Evolutionary conservation across 2,329 filamentous ascomycete genomes (phyloP).

Genomic region (Cytospora leucostoma): DNA sequence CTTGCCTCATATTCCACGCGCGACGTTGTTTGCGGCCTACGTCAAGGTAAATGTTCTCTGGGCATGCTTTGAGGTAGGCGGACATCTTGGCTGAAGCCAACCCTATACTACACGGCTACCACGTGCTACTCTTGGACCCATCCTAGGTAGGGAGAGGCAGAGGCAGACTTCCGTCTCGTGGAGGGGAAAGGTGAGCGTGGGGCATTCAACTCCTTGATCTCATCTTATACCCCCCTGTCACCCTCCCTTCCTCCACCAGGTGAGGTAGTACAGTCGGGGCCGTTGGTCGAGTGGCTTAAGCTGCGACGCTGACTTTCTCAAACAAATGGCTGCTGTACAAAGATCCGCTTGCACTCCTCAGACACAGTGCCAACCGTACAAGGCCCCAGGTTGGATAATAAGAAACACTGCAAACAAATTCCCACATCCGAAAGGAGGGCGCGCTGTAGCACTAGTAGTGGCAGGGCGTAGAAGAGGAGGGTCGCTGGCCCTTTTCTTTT

Average conservation of each 20-base stretch:
- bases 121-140: too few relatives aligned
- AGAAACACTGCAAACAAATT: conserved; percentile 18
- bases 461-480: conserved; percentile 32
- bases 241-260: neutral
- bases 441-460: conserved; percentile 17
- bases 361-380: conserved; percentile 32
- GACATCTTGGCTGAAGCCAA: too few relatives aligned
- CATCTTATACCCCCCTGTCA: conserved; percentile 2
- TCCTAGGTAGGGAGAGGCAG: too few relatives aligned
- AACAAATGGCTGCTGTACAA: conserved; percentile 9
- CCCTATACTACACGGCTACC: too few relatives aligned
- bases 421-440: conserved; percentile 14
- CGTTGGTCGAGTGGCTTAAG: conserved; percentile 17
- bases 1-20: too few relatives aligned
- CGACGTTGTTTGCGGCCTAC: too few relatives aligned
- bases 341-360: conserved; percentile 12
- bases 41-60: too few relatives aligned
- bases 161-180: too few relatives aligned
- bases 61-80: too few relatives aligned
- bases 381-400: conserved; percentile 23
- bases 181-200: too few relatives aligned
- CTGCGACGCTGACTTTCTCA: neutral
- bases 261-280: conserved; percentile 13
- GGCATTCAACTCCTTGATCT: neutral
- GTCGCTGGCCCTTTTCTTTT: conserved; percentile 50